phyloP scores from a whole-genome alignment of 2,329 filamentous ascomycete species.

The Claviceps paspali region DNA sequence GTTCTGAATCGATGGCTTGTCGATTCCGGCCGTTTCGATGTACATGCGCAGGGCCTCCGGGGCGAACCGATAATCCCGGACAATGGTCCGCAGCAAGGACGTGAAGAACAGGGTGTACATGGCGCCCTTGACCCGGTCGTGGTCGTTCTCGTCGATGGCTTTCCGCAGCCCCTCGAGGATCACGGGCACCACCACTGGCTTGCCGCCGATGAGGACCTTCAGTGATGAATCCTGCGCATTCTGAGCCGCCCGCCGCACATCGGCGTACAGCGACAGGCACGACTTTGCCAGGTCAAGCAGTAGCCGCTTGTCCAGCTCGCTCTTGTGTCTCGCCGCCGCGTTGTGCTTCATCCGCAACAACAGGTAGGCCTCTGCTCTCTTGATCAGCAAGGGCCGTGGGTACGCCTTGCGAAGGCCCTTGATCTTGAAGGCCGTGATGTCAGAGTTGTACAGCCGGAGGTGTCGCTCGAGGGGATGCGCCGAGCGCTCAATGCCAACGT shows the following conservation, averaged over 20 bases:
- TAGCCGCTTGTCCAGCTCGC: constrained; percentile 73
- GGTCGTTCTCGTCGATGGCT: constrained; percentile 66
- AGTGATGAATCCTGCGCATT: constrained; percentile 84
- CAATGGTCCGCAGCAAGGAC: constrained; percentile 72
- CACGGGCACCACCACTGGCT: constrained; percentile 79
- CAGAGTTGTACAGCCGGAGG: constrained; percentile 66
- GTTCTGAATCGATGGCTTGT: constrained; percentile 89
- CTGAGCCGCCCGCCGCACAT: constrained; percentile 89
- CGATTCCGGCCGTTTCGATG: constrained; percentile 75
- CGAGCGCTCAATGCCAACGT: constrained; percentile 90
- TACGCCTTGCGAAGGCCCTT: constrained; percentile 86
- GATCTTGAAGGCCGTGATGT: constrained; percentile 87
- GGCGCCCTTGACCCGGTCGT: constrained; percentile 84
- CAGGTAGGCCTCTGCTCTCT: constrained; percentile 88
- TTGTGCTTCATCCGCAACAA: constrained; percentile 90
- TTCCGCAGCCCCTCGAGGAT: constrained; percentile 64
- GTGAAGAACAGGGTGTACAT: constrained; percentile 86
- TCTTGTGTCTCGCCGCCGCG: constrained; percentile 71
- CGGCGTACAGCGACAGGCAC: constrained; percentile 80
- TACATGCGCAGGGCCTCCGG: constrained; percentile 81
- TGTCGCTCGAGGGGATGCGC: constrained; percentile 86
- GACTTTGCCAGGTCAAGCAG: constrained; percentile 81
- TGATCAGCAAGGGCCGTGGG: constrained; percentile 78
- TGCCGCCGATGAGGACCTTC: constrained; percentile 77
- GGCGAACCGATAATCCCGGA: constrained; percentile 88